These are phyloP conservation scores for Globisporangium nodosum DNA, from an alignment of 352 stramenopile species.

Conservation along the genomic window DNA sequence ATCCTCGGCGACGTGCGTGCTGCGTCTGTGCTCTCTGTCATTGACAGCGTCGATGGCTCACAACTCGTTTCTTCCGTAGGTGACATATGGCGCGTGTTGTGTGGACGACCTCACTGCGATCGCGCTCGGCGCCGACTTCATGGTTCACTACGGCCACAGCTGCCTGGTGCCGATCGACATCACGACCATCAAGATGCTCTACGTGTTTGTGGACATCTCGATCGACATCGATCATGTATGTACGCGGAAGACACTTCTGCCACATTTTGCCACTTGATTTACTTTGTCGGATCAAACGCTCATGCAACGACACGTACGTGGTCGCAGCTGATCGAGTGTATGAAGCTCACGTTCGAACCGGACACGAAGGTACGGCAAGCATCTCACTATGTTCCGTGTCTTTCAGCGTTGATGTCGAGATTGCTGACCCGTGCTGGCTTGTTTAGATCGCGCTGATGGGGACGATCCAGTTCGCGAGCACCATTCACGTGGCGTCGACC, in stretches of 20 bases:
- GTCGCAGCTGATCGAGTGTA: constrained; percentile 90
- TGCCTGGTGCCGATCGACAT: constrained; percentile 97
- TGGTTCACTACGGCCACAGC: constrained; percentile 99
- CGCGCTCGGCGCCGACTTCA: constrained; percentile 93
- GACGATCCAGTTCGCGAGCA: constrained; percentile 94
- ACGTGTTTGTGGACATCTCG: constrained; percentile 99
- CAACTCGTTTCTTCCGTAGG: constrained; percentile 20
- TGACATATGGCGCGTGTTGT: constrained; percentile 99
- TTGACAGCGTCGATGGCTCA: neutral
- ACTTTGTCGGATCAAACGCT: neutral
- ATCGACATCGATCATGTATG: constrained; percentile 97
- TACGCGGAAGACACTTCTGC: constrained; percentile 18
- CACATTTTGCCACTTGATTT: neutral
- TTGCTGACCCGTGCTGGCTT: neutral
- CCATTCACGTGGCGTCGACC: constrained; percentile 79
- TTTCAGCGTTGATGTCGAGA: neutral
- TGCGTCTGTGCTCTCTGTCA: neutral
- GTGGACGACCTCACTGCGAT: constrained; percentile 97
- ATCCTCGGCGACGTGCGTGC: constrained; percentile 95
- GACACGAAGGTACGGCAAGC: constrained; percentile 52
- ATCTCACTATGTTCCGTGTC: neutral
- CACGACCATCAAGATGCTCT: constrained; percentile 96
- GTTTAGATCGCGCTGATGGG: constrained; percentile 88
- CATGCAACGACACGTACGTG: neutral
- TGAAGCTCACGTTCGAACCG: constrained; percentile 87